Base-by-base conservation (phyloP, 179 eudicot genomes). In the Beta lomatogona region DNA sequence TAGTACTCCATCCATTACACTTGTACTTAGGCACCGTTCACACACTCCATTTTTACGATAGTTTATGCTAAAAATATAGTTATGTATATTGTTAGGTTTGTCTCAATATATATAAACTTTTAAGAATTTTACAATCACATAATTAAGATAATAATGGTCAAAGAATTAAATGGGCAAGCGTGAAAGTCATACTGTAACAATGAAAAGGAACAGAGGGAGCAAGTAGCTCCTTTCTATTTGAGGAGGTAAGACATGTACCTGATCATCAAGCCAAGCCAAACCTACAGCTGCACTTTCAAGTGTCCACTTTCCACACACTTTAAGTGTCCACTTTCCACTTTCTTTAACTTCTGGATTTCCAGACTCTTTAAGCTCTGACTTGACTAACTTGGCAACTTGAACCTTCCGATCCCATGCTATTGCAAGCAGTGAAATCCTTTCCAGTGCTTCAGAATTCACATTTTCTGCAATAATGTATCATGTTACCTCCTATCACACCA, bases 321-420 rank as follows among this genome's bases (percentile, higher is more conserved):
- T 89, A 76, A 95, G 90, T 15, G 91, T 88, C 99, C 98, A 94
- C 86, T 90, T 88, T 71, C 88, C 89, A 83, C 81, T 79, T 71
- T 91, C 78, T 77, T 91, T 89, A 77, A 91, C 88, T 44, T 82
- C 70, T 71, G 75, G 53, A 13, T 75, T 75, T 75, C 58, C 80
- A 50, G 80, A 82, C 64, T 90, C 76, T 77, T 93, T 92, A 68
- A 91, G 77, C 81, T 91, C 90, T 58, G 97, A 88, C 82, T 90
- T 94, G 55, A 92, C 90, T 85, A 95, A 85, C 82, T 87, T 95
- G 36, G 97, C 94, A 83, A 95, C 92, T 86, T 92, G 99, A 87
- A 95, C 90, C 85, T 88, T 91, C 80, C 89, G 90, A 84, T 94
- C 99, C 99, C 99, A 94, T 76, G 97, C 98, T 88, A 95, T 91